Evolutionary conservation across 768 basidiomycete genomes (phyloP).

Genomic region (Myochromella boudieri): DNA sequence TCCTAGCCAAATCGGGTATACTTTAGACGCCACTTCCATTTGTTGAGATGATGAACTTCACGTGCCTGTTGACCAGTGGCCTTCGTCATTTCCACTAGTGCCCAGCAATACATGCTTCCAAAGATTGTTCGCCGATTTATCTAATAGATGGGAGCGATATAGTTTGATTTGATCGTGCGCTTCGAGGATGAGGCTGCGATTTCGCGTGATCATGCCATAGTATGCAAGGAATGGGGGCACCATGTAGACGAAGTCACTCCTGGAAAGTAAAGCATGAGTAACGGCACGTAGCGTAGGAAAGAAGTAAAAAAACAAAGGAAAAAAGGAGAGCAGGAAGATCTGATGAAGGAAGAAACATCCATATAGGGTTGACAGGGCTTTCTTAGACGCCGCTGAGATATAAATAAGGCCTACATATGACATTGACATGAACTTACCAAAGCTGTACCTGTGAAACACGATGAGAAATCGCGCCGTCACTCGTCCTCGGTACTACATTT

Average conservation of each 20-base stretch:
- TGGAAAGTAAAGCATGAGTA: too few species aligned
- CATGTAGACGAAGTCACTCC: constrained; percentile 85
- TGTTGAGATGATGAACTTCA: not conserved
- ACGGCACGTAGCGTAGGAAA: too few species aligned
- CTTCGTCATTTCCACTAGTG: constrained; percentile 47
- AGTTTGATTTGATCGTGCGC: constrained; percentile 72
- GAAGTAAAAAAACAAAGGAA: not conserved
- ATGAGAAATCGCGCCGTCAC: constrained; percentile 83
- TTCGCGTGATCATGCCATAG: constrained; percentile 63
- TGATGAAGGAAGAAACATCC: too few species aligned
- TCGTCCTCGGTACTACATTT: constrained; percentile 54
- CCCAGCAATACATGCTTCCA: constrained; percentile 81
- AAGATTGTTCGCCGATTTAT: constrained; percentile 47
- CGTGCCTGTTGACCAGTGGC: constrained; percentile 81
- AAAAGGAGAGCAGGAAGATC: too few species aligned
- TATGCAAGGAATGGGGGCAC: constrained; percentile 86
- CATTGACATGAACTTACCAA: constrained; percentile 66
- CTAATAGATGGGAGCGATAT: constrained; percentile 66
- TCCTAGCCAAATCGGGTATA: too few species aligned
- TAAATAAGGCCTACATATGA: too few species aligned
- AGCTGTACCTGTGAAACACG: constrained; percentile 66
- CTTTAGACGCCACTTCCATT: too few species aligned
- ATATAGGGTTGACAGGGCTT: too few species aligned
- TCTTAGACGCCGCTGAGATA: too few species aligned
- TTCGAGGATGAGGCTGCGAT: constrained; percentile 57